phyloP scores from a whole-genome alignment of 768 basidiomycete species.

The Trametes maxima region DNA sequence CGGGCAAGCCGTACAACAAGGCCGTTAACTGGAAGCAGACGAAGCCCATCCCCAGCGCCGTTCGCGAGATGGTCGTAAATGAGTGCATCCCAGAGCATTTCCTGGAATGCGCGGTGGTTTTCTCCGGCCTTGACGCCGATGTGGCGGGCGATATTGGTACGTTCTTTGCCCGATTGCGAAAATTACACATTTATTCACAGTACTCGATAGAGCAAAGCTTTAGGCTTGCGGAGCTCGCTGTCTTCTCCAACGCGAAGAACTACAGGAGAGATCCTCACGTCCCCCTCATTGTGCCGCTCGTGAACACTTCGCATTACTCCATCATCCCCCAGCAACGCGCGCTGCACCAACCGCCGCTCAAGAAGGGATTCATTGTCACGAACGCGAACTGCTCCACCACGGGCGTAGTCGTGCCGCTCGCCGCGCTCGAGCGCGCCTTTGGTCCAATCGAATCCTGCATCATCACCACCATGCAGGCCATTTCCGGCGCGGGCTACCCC shows the following conservation, averaged over 20 bases:
- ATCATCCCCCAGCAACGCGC: slow-evolving; percentile 84
- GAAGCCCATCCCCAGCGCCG: slow-evolving; percentile 66
- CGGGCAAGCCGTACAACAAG: slow-evolving; percentile 75
- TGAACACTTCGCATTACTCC: slow-evolving; percentile 83
- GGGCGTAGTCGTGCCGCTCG: slow-evolving; percentile 87
- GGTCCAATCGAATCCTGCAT: slow-evolving; percentile 92
- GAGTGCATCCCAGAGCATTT: slow-evolving; percentile 83
- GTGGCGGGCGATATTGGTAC: slow-evolving; percentile 94
- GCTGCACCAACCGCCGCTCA: slow-evolving; percentile 64
- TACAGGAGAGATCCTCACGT: slow-evolving; percentile 90
- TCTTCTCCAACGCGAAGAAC: slow-evolving; percentile 98
- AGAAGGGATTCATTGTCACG: slow-evolving; percentile 92
- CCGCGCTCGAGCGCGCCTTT: slow-evolving; percentile 86
- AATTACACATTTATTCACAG: slow-evolving; percentile 4
- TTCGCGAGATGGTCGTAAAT: slow-evolving; percentile 65
- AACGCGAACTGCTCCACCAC: slow-evolving; percentile 99
- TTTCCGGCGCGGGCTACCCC: slow-evolving; percentile 97
- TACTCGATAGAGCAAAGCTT: slow-evolving; percentile 75
- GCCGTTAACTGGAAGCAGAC: slow-evolving; percentile 90
- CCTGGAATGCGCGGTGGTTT: slow-evolving; percentile 79
- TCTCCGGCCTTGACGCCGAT: slow-evolving; percentile 95
- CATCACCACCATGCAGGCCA: slow-evolving; percentile 97
- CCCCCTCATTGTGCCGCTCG: slow-evolving; percentile 95
- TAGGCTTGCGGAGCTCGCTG: slow-evolving; percentile 81
- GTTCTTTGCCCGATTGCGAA: slow-evolving; percentile 26